Base-by-base conservation (phyloP, 441 rosid species). In the Gossypium lobatum region DNA sequence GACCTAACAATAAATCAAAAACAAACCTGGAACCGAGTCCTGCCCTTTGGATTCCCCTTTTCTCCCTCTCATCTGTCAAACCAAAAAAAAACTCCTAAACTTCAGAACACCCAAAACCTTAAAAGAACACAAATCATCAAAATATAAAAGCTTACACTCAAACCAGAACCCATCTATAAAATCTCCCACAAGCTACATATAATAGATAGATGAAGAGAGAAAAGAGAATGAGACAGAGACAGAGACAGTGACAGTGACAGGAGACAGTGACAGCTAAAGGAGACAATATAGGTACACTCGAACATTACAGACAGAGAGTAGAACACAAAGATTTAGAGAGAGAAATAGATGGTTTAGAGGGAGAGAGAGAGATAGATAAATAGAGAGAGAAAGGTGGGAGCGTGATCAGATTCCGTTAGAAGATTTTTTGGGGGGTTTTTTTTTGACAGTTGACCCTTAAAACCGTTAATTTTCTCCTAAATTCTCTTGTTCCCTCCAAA, bases 341-440 rank as follows among this genome's bases (percentile, higher is more conserved):
- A 78, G 80, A 80, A 28, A 76, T 72, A 75, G 59, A 62, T 4
- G 75, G 76, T 31, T 65, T 45, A 70, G 73, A 76, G 75, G 75
- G n/a, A n/a, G 79, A 59, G 7, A 58, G 3, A 81, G 78, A 81
- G 82, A 80, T 77, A 80, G 73, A 78, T 78, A 80, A 23, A 77
- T 74, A 76, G 65, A 83, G 82, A 82, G 85, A 81, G 83, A 79
- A 84, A 79, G 86, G 83, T 83, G 83, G 86, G 88, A 74, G 87
- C 70, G 83, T 79, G 89, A 88, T 85, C 92, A 88, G 93, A 91
- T 88, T 93, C 93, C 82, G 85, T 88, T 85, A 81, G 79, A 84
- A 25, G 53, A 64, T 72, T 79, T 86, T 76, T 84, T 87, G 84
- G 79, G 80, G 85, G 25, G 53, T 64, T 66, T 77, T 85, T 83